Conservation (phyloP, 2,329 filamentous ascomycete species). For the Botrytis medusae region DNA sequence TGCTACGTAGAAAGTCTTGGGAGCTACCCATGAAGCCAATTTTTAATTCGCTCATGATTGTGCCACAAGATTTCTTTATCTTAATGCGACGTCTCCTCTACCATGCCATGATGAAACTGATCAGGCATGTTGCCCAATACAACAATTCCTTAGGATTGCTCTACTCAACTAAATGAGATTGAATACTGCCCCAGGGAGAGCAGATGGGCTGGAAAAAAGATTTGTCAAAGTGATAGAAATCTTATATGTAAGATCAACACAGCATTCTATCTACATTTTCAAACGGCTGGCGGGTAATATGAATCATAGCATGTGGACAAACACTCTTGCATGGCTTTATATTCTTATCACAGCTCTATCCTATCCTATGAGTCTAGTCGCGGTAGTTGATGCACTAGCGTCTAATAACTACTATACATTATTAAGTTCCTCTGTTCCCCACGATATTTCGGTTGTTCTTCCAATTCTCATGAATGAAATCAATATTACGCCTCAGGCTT, state of each 20-base stretch:
- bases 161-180: too few species aligned
- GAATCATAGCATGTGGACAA: background rate
- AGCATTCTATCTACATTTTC: background rate
- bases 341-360: background rate
- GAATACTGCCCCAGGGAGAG: too few species aligned
- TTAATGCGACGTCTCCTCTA: background rate
- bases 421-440: background rate
- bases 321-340: background rate
- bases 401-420: background rate
- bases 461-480: background rate
- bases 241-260: background rate
- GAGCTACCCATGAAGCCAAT: too few species aligned
- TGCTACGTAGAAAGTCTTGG: background rate
- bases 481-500: background rate
- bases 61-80: background rate
- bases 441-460: too few species aligned
- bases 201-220: background rate
- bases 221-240: background rate
- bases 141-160: background rate
- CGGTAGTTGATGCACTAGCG: background rate
- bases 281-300: background rate
- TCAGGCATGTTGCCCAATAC: background rate
- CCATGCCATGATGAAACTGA: background rate
- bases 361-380: background rate
- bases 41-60: background rate